Base-by-base conservation (phyloP, 2,329 filamentous ascomycete species). In the Penicillium sp. region DNA sequence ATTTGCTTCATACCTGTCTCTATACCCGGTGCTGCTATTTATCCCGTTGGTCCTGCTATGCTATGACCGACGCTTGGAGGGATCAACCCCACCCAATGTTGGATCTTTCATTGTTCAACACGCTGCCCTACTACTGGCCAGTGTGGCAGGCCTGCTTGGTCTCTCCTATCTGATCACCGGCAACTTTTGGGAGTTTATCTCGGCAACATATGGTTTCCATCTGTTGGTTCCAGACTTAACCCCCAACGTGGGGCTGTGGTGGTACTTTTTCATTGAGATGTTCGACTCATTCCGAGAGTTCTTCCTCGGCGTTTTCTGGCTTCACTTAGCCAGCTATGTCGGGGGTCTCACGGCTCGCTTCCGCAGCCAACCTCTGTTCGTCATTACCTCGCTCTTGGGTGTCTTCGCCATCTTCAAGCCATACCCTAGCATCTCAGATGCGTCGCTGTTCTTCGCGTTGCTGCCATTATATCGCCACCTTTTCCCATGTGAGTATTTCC, bases 211-310 rank as follows among this genome's bases (percentile, higher is more conserved):
- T 75, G 92, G 93, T 66, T 91, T 96, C 47, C 93, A 96, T 67
- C 83, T 99, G 38, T 86, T 94, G 1, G 84, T 99, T 3, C 91
- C 92, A 9, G 94, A 99, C 71, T 82, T 99, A 41, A 96, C 93
- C 0, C 94, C 94, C 13, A 99, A 97, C 65, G 89, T 96, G 31
- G 94, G 94, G 1, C 82, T 99, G 1, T 99, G 94, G 94, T 99
- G 94, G 94, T 99, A 99, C 77, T 99, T 99, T 78, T 97, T 99
- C 73, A 96, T 96, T 66, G 93, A 99, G 73, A 99, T 99, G 87
- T 99, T 99, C 73, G 94, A 99, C 77, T 93, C 93, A 1, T 99
- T 99, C 82, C 86, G 94, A 39, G 88, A 89, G 66, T 99, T 99
- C 81, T 99, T 97, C 82, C 84, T 99, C 3, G 94, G 90, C 54